Base-by-base conservation (phyloP, 768 basidiomycete species). In the Tylopilus plumbeoviolaceoides region DNA sequence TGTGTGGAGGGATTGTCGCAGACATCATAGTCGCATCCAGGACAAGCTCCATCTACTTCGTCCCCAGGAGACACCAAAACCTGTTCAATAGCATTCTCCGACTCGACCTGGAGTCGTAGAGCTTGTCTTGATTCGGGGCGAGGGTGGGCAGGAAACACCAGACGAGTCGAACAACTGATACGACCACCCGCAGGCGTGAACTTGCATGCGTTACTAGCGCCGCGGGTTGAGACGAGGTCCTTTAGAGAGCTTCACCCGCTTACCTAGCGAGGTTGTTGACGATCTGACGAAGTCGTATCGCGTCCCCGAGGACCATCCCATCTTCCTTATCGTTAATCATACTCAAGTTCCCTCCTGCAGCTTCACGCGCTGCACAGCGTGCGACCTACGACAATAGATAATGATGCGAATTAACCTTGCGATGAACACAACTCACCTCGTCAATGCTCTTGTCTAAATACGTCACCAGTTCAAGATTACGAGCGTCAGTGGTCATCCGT, bases 251-350 rank as follows among this genome's bases (percentile, higher is more conserved):
- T 25, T 17, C 50, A 35, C 20, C 12, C 66, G 52, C 51, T 30
- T 30, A 64, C 89, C 87, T 89, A 6, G 89, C 85, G 43, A 95
- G 81, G 66, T 94, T 91, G 66, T 94, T 91, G 66, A 87, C 78
- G 48, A 91, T 83, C 69, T 91, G 89, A 60, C 89, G 78, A 47
- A 92, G 65, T 14, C 91, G 80, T 43, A 85, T 85, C 62, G 92
- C 90, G 64, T 95, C 90, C 23, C 91, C 91, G 14, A 88, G 81
- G 36, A 95, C 90, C 45, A 87, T 72, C 0, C 85, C 87, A 51
- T 84, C 23, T 23, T 23, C 23, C 23, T 23, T 5, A 23, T 23
- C 23, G 23, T 77, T 20, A 7, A 54, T 25, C 25, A 27, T 8
- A 25, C 41, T 42, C 17, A 70, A 59, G 30, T 58, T 67, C 56